Evolutionary conservation across 2,329 filamentous ascomycete species (phyloP), one percentile per base, ranked within the genome.

Genomic region (Macrophomina phaseolina): DNA sequence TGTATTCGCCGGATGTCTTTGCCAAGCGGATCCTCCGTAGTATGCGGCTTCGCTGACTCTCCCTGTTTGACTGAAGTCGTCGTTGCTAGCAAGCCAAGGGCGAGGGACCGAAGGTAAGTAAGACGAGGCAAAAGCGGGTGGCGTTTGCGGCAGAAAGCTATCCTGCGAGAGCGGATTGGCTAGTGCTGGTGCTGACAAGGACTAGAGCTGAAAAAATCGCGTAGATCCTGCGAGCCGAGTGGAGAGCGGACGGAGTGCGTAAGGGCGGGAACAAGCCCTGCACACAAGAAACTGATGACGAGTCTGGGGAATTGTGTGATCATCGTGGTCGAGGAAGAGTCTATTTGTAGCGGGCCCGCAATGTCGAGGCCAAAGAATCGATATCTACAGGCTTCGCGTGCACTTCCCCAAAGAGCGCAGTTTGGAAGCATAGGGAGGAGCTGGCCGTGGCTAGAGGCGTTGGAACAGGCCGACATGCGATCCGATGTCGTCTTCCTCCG

Each of bases 381-480:
- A 48, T 62, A 62, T 62, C 58, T 62, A 28, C 14, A 49, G 45
- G 23, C 7, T 45, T 49, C 58, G 58, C 58, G 58, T 51, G 45
- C 58, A 49, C 58, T 62, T 62, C 58, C 58, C 45, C 32, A 62
- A 49, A 49, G 23, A 23, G 45, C 42, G n/a, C n/a, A 16, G n/a
- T 46, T 23, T 61, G 56, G 58, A 32, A 5, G 48, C 30, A 45
- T 18, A 16, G 45, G 14, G 18, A 62, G 58, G 58, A 62, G 58
- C 58, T 49, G 45, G n/a, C 42, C 56, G 56, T 23, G 40, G 36
- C 30, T 40, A 14, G 40, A 23, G 28, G 18, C 58, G 45, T 32
- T 49, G 58, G 58, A 49, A 62, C 45, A 62, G 58, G 58, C 58
- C 58, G 58, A 62, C 45, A 28, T 62, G 58, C 58, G 58, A 62